Conservation (phyloP, 805 yeast genomes). For the Candida taoyuanica region DNA sequence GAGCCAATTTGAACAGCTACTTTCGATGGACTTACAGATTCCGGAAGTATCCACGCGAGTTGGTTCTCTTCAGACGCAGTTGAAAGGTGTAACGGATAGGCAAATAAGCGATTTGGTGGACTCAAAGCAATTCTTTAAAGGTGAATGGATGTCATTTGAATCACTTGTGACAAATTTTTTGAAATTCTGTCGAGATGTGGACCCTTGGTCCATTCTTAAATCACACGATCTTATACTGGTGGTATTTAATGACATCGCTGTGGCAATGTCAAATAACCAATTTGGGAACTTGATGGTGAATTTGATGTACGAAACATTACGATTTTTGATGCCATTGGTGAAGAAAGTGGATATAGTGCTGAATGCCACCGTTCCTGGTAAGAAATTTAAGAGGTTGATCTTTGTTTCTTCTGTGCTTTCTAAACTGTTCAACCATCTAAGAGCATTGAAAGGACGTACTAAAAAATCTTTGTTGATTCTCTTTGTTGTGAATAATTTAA, state of each 20-base stretch:
- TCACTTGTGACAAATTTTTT: slow-evolving; percentile 40
- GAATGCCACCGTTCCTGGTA: slow-evolving; percentile 40
- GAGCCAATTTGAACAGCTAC: slow-evolving; percentile 8
- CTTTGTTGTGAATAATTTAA: slow-evolving; percentile 44
- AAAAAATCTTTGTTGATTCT: slow-evolving; percentile 44
- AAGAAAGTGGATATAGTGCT: slow-evolving; percentile 36
- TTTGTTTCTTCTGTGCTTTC: slow-evolving; percentile 24
- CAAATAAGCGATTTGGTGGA: slow-evolving; percentile 23
- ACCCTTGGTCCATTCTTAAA: slow-evolving; percentile 50
- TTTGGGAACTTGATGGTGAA: slow-evolving; percentile 35
- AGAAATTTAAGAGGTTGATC: slow-evolving; percentile 35
- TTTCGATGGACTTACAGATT: slow-evolving; percentile 13
- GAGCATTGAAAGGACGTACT: slow-evolving; percentile 27
- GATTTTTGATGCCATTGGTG: slow-evolving; percentile 43
- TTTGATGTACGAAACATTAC: slow-evolving; percentile 33
- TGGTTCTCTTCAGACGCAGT: slow-evolving; percentile 18
- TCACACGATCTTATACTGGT: slow-evolving; percentile 51
- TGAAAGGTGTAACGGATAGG: slow-evolving; percentile 13
- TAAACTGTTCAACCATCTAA: slow-evolving; percentile 25
- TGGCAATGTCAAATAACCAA: slow-evolving; percentile 43
- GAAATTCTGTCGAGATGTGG: slow-evolving; percentile 41
- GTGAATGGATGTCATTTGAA: slow-evolving; percentile 42
- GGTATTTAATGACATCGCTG: slow-evolving; percentile 42
- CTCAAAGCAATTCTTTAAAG: slow-evolving; percentile 27
- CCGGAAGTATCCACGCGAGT: slow-evolving; percentile 5